Evolutionary conservation across 495 filamentous ascomycete species (phyloP), one percentile per base, ranked within the genome.

Genomic region (Podospora appendiculata): DNA sequence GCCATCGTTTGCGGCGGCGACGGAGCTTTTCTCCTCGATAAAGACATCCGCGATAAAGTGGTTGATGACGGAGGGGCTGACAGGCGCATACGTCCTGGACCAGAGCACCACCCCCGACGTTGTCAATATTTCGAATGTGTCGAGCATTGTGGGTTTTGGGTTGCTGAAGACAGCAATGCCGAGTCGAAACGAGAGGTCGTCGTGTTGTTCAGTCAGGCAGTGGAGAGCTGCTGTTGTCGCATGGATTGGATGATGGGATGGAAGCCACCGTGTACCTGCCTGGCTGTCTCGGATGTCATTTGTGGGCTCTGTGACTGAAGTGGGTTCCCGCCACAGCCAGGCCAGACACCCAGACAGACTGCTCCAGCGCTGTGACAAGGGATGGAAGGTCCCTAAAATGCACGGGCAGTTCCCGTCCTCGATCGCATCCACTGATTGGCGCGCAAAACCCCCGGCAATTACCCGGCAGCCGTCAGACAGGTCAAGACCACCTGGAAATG

Each of bases 21-120:
- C 79, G 38, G 85, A 76, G 49, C 77, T 76, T 36, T 86, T 84
- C 63, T 96, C 93, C 70, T 97, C 94, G 64, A 98, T 96, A 72
- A 98, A 92, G 64, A 96, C 86, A 67, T 97, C 90, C 66, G 82
- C 82, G 74, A 98, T 94, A 67, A 97, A 86, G 72, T 85, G 86
- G 73, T 98, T 95, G 72, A 98, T 82, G 45, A 97, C 74, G 58
- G 86, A 85, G 17, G 87, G 75, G 62, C 82, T 87, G 59, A 95
- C 81, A 0, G 87, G 77, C 35, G 82, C 82, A 67, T 93, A 96
- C 5, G 83, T 85, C 61, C 86, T 85, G 33, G 93, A 96, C 93
- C 93, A 98, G 40, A 98, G 78, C 42, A 98, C 93, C 46, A 98
- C 90, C 19, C 93, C 93, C 14, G 93, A 96, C 36, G 91, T 95